Evolutionary conservation across 495 filamentous ascomycete genomes (phyloP).

Genomic region (Podospora bellae-mahoneyi): DNA sequence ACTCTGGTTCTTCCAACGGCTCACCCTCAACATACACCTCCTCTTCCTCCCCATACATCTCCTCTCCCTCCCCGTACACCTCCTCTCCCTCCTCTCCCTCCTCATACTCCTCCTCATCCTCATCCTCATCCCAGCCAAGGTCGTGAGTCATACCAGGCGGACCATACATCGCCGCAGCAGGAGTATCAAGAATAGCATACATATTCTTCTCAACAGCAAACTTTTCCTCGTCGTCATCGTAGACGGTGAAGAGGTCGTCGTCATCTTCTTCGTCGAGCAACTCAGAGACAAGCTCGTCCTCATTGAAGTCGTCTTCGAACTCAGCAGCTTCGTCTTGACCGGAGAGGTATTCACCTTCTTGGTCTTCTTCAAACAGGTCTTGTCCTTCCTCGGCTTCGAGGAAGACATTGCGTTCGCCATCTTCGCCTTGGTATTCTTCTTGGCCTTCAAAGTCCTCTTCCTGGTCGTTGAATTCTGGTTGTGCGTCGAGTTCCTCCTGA

Average conservation of each 20-base stretch:
- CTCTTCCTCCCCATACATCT: background rate
- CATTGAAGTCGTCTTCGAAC: background rate
- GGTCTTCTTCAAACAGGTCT: background rate
- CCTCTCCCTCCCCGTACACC: conserved; percentile 9
- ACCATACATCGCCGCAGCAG: conserved; percentile 12
- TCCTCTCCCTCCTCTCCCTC: conserved; percentile 7
- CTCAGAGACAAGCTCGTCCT: background rate
- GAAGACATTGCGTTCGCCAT: background rate
- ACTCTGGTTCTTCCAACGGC: background rate
- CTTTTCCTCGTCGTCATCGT: conserved; percentile 6
- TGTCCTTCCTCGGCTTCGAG: background rate
- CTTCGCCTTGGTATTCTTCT: background rate
- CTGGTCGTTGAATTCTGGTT: background rate
- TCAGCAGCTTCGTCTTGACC: background rate
- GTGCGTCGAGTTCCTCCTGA: background rate
- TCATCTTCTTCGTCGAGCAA: background rate
- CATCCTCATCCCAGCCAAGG: background rate
- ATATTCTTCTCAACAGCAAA: conserved; percentile 12
- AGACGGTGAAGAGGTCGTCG: conserved; percentile 9
- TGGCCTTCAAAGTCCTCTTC: background rate
- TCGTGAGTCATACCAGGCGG: conserved; percentile 19
- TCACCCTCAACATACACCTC: background rate
- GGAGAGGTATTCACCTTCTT: background rate
- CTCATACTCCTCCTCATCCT: conserved; percentile 5
- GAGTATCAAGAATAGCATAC: conserved; percentile 19